Base-by-base conservation (phyloP, 257 asterid genomes). In the Nicotiana tabacum region DNA sequence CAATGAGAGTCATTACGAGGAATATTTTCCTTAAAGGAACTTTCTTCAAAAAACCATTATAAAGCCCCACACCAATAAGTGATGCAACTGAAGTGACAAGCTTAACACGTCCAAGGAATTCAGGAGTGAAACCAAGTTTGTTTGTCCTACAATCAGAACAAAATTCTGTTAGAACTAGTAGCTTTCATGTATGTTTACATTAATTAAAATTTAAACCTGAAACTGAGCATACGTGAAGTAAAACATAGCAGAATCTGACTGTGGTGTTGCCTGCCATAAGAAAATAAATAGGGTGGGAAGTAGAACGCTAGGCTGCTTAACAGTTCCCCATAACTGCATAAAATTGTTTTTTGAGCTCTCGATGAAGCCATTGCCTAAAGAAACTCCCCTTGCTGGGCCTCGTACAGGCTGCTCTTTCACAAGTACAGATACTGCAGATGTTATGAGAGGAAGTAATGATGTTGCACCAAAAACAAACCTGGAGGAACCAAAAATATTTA, bases 91-190 rank as follows among this genome's bases (percentile, higher is more conserved):
- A 93, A 32, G 99, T 94, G 83, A 94, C 97, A 39, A 96, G 91
- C 87, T 96, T 96, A 87, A 96, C 98, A 66, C 99, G 98, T 81
- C 99, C 99, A 83, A 96, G 92, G 87, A 96, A 96, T 88, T 96
- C 99, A 0, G 99, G 98, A 15, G 96, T 91, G 86, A 96, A 96
- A 84, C 97, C 95, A 69, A 96, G 98, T 84, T 81, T 92, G 84
- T 96, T 96, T 46, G 99, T 94, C 55, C 99, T 96, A 88, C 39
- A 84, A 84, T 83, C 81, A 80, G 82, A 82, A 74, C 56, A 68
- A 74, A 77, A 68, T 16, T 85, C 65, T 67, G 81, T 87, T 16
- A 48, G 29, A 43, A 64, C 29, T 84, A 84, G 61, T 76, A 80
- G 60, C 24, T 1, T 76, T n/a, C 80, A 27, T 15, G 29, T 27